phyloP scores from a whole-genome alignment of 1,284 basidiomycete species.

The Tylopilus sp. region DNA sequence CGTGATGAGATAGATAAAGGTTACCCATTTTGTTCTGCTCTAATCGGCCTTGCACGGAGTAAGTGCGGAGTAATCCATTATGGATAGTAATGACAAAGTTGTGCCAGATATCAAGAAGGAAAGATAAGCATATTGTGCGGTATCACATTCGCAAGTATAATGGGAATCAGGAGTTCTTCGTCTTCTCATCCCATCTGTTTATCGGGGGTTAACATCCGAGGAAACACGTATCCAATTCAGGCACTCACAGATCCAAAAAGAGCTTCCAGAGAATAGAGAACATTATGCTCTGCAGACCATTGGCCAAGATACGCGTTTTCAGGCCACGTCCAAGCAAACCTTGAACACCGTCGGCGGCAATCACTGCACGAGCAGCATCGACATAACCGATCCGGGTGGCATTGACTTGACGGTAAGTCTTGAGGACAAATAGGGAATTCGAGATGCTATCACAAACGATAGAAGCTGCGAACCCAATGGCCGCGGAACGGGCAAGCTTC shows the following conservation, averaged over 20 bases:
- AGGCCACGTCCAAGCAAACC: constrained; percentile 86
- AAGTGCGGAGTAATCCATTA: background rate
- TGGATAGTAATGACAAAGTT: background rate
- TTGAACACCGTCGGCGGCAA: constrained; percentile 70
- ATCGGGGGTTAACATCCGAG: constrained; percentile 8
- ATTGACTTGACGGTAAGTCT: constrained; percentile 93
- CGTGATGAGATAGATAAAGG: constrained; percentile 3
- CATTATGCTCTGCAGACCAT: constrained; percentile 88
- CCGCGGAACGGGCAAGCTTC: constrained; percentile 80
- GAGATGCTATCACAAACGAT: constrained; percentile 85
- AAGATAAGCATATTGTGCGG: too few relatives aligned
- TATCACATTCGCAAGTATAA: background rate
- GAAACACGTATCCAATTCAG: background rate
- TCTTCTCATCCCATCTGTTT: constrained; percentile 54
- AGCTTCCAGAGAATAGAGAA: constrained; percentile 89
- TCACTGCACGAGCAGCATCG: constrained; percentile 74
- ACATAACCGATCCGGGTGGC: constrained; percentile 81
- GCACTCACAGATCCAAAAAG: constrained; percentile 83
- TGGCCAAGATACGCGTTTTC: constrained; percentile 85
- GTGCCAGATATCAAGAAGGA: background rate
- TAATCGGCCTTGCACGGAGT: too few relatives aligned
- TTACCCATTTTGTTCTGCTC: background rate
- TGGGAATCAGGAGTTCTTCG: constrained; percentile 22
- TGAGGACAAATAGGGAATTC: constrained; percentile 89
- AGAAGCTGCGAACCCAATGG: constrained; percentile 89